Conservation (phyloP, 306 rosid genomes). For the Cicer judaicum region DNA sequence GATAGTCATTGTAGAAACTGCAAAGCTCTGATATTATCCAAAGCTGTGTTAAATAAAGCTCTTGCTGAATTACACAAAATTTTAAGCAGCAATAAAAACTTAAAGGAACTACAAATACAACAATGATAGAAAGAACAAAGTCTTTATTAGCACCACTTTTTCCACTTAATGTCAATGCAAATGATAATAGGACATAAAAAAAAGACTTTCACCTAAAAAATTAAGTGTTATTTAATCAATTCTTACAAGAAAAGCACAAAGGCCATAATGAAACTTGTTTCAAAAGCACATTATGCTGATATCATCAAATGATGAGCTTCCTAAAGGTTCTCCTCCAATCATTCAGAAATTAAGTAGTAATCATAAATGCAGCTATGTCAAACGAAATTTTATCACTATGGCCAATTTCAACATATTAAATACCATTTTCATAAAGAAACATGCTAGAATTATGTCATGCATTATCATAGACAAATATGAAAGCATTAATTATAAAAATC, state of each 20-base stretch:
- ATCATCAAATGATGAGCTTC: slow-evolving; percentile 4
- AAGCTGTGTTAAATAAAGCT: neutral
- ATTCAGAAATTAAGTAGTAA: slow-evolving; percentile 24
- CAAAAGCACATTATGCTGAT: slow-evolving; percentile 6
- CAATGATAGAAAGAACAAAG: neutral
- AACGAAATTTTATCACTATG: neutral
- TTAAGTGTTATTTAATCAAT: slow-evolving; percentile 11
- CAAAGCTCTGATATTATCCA: slow-evolving; percentile 7
- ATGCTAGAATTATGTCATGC: neutral
- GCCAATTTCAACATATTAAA: slow-evolving; percentile 9
- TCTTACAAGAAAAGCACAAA: neutral
- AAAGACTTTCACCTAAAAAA: neutral
- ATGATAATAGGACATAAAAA: neutral
- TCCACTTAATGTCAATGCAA: slow-evolving; percentile 9
- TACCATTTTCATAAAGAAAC: neutral
- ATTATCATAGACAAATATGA: slow-evolving; percentile 1
- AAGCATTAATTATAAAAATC: slow-evolving; percentile 6
- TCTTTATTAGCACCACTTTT: slow-evolving; percentile 2
- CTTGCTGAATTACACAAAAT: neutral
- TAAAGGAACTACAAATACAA: slow-evolving; percentile 17
- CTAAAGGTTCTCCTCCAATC: slow-evolving; percentile 24
- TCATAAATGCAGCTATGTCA: neutral
- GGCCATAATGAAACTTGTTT: slow-evolving; percentile 11
- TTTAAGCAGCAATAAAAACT: slow-evolving; percentile 15
- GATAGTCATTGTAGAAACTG: neutral